Base-by-base conservation (phyloP, 371 early-diverging fungal genomes). In the Apophysomyces ossiformis region DNA sequence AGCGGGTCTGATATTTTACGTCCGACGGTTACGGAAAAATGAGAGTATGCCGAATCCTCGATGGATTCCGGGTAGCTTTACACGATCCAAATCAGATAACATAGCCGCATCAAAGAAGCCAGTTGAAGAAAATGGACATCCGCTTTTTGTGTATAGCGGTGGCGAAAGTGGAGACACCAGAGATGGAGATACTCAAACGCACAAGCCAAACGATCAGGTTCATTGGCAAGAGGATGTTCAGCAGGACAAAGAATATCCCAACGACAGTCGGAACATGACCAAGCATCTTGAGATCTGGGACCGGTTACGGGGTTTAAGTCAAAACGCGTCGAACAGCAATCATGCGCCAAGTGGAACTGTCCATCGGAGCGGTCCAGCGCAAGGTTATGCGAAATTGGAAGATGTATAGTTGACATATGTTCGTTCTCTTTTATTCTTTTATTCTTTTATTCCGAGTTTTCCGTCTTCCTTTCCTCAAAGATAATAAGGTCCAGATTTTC, bases 401-500 rank as follows among this genome's bases (percentile, higher is more conserved):
- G 54, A 50, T 50, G 21, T 21, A 16, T 50, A 50, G 54, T 26
- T 26, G 32, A 26, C 32, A 26, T 26, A 26, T 26, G 32, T 26
- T 26, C 2, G 32, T 2, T 26, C 1, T 26, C 32, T 26, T 26
- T 26, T 26, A 26, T 26, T 26, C 32, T 26, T 26, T 26, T 26
- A 26, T 26, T 26, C 32, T 26, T 26, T 26, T 1, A 26, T 26
- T 26, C 32, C 32, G 0, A 26, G 0, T 26, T 26, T 26, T 26
- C 32, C 32, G 2, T 26, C 32, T 15, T 21, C 38, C 35, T 37
- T n/a, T 15, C 4, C 1, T 58, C 63, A 77, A 21, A 79, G 71
- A 65, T 74, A 83, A 57, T 89, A 87, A 1, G 77, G 70, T 2
- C 84, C 76, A 47, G 77, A 74, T 44, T 78, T 73, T 18, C 69